A percentile compares a stretch with the other conserved stretches of the same genome.
phyloP scores from a whole-genome alignment of 768 basidiomycete species.

The Phylloporus sp. region DNA sequence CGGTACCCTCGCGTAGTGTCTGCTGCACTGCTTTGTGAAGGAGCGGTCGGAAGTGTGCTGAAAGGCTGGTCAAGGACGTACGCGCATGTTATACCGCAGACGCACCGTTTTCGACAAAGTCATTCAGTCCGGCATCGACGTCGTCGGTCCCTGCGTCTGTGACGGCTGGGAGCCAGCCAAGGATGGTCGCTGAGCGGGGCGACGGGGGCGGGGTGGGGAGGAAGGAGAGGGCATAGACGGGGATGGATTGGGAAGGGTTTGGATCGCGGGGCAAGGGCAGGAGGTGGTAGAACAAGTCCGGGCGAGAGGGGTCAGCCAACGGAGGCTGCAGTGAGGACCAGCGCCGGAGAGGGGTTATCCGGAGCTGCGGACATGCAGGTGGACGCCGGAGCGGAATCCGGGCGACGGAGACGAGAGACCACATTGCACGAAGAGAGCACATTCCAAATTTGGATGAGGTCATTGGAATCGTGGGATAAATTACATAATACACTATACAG shows the following conservation, averaged over 20 bases:
- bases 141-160: conserved; percentile 26
- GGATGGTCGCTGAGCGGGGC: conserved; percentile 45
- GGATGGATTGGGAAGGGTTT: conserved; percentile 34
- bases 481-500: conserved; percentile 35
- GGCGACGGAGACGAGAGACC: neutral
- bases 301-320: conserved; percentile 51
- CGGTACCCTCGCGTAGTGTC: conserved; percentile 51
- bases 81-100: neutral
- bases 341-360: conserved; percentile 10
- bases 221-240: conserved; percentile 66
- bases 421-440: too few species aligned
- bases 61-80: neutral
- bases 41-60: conserved; percentile 56
- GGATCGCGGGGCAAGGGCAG: conserved; percentile 45
- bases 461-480: conserved; percentile 8
- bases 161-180: conserved; percentile 68
- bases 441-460: conserved; percentile 6
- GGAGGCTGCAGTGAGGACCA: conserved; percentile 19
- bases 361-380: neutral
- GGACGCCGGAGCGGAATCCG: neutral
- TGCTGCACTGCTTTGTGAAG: conserved; percentile 56
- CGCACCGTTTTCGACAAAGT: conserved; percentile 72
- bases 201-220: conserved; percentile 41
- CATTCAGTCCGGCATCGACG: conserved; percentile 53
- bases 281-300: conserved; percentile 68